Evolutionary conservation across 2,329 filamentous ascomycete genomes (phyloP).

Genomic region (Ascochyta rabiei): DNA sequence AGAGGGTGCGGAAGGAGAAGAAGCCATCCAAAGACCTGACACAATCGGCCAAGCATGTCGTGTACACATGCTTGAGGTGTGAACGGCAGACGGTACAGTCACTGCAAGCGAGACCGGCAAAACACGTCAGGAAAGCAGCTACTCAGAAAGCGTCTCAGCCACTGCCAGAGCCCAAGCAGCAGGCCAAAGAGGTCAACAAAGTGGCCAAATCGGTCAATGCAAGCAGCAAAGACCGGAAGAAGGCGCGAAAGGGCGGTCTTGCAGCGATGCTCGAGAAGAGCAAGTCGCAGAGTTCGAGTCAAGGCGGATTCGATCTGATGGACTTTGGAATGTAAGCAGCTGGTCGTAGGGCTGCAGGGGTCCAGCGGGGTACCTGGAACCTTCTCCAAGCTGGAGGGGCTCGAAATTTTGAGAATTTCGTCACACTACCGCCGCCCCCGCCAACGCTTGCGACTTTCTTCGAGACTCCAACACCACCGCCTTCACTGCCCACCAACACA

Average conservation of each 20-base stretch:
- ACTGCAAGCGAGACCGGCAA: slow-evolving; percentile 27
- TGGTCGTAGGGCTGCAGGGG: slow-evolving; percentile 40
- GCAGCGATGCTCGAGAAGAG: slow-evolving; percentile 59
- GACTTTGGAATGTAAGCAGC: slow-evolving; percentile 57
- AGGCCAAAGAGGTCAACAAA: slow-evolving; percentile 21
- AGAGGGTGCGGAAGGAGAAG: slow-evolving; percentile 4
- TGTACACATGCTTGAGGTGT: slow-evolving; percentile 42
- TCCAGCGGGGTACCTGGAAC: slow-evolving; percentile 19
- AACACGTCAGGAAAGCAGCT: slow-evolving; percentile 23
- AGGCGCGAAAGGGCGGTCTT: slow-evolving; percentile 60
- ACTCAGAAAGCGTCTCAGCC: background rate
- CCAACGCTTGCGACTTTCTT: slow-evolving; percentile 10
- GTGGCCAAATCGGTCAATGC: slow-evolving; percentile 48
- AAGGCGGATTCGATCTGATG: slow-evolving; percentile 56
- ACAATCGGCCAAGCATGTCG: slow-evolving; percentile 24
- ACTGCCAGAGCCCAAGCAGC: slow-evolving; percentile 1
- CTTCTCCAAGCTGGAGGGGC: slow-evolving; percentile 2
- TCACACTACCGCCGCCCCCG: slow-evolving; percentile 23
- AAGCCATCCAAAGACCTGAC: slow-evolving; percentile 8
- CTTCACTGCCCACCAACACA: slow-evolving; percentile 1
- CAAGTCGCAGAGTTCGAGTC: slow-evolving; percentile 44
- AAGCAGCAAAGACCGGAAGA: slow-evolving; percentile 62
- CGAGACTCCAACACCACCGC: slow-evolving; percentile 1
- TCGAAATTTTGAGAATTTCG: slow-evolving; percentile 40
- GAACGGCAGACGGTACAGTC: slow-evolving; percentile 37